Percentiles rank a stretch among this genome's conserved stretches.
These are phyloP conservation scores for Penicillium simplicissimum DNA, from an alignment of 495 filamentous ascomycete species.

Conservation along the genomic window DNA sequence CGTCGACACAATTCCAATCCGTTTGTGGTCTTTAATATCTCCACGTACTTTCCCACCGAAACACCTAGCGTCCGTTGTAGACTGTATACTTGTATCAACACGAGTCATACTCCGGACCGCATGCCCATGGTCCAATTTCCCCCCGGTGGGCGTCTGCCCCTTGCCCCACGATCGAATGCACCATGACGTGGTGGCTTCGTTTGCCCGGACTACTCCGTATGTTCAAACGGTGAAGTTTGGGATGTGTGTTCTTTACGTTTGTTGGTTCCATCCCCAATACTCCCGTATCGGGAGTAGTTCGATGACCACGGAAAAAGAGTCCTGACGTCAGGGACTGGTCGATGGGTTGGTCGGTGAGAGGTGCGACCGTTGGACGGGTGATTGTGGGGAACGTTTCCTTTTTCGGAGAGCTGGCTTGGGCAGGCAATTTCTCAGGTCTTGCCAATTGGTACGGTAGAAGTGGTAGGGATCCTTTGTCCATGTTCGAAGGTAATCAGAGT, in stretches of 20 bases:
- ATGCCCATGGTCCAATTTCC: conserved; percentile 3
- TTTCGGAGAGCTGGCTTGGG: not conserved
- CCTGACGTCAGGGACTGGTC: not conserved
- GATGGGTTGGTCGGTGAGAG: not conserved
- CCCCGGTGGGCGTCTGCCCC: conserved; percentile 11
- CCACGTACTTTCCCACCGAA: not conserved
- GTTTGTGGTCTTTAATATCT: not conserved
- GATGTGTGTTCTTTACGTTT: not conserved
- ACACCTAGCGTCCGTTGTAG: no score
- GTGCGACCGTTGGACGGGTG: not conserved
- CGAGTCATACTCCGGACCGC: not conserved
- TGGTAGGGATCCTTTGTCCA: not conserved
- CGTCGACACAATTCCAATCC: not conserved
- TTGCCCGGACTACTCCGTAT: not conserved
- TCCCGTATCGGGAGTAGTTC: not conserved
- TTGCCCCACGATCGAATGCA: conserved; percentile 1
- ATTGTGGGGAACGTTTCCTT: not conserved
- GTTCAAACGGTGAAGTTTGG: not conserved
- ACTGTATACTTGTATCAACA: not conserved
- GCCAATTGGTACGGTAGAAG: not conserved
- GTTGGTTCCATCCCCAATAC: not conserved
- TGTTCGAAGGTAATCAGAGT: not conserved
- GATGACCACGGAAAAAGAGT: not conserved
- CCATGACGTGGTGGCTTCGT: conserved; percentile 1
- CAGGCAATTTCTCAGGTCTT: not conserved